Evolutionary conservation across 192 early-diverging fungal species (phyloP), one percentile per base, ranked within the genome.

Genomic region (Backusella circina): DNA sequence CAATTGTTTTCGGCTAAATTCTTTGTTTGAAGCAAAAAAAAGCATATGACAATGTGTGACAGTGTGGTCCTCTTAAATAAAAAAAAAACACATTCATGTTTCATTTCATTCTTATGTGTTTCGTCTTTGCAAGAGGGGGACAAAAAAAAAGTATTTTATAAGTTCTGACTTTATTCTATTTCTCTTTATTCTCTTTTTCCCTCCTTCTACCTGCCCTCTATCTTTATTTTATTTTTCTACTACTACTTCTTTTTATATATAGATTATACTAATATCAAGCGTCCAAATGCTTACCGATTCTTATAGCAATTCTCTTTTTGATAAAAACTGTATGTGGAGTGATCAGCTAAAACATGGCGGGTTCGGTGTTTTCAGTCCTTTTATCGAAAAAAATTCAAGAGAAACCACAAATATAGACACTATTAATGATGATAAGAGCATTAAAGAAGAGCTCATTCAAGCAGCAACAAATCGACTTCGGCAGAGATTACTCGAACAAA

Each of bases 21-120:
- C 51, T 54, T 54, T 54, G 51, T 54, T 54, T 54, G 51, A 54
- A 54, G 51, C 21, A 54, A 23, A 54, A 41, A 41, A 57, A 57
- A 57, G 51, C 51, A 57, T 57, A 57, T 57, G 51, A 57, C 16
- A 57, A 57, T 57, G 51, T 57, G 51, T 57, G 51, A 57, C 51
- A 57, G 8, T 23, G 23, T 23, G 23, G 51, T 3, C 9, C 7
- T 57, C 23, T 57, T n/a, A n/a, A n/a, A n/a, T n/a, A n/a, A n/a
- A n/a, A n/a, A n/a, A n/a, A 57, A 23, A 57, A 57, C 23, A 26
- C 51, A 57, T 57, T 57, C 23, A 57, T 57, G 51, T 57, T 57
- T 57, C 51, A 57, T 57, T 57, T 57, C 3, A 23, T 26, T 23
- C 9, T 57, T 57, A 18, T 23, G 51, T 57, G 51, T 57, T 57